phyloP scores from a whole-genome alignment of 192 early-diverging fungal genomes.

The Backusella psychrophila region DNA sequence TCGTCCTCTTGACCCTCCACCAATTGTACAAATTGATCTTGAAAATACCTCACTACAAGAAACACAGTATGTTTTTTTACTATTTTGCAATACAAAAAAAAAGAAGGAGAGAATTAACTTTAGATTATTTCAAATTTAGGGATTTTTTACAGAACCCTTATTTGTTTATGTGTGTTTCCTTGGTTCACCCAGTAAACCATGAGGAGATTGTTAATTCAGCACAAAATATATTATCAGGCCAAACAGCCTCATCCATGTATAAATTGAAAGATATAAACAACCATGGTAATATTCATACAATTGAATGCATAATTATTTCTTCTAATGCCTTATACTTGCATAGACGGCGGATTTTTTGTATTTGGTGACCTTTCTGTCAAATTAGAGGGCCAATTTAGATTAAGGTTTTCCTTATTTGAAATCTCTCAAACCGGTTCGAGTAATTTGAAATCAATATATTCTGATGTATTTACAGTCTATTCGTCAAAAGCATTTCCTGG shows the following conservation, averaged over 20 bases:
- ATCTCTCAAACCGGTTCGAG: conserved; percentile 54
- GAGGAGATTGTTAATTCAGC: conserved; percentile 69
- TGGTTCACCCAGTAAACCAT: conserved; percentile 72
- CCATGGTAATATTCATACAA: conserved; percentile 29
- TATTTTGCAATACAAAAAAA: background rate
- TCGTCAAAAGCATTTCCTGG: conserved; percentile 89
- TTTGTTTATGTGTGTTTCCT: conserved; percentile 93
- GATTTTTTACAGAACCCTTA: conserved; percentile 74
- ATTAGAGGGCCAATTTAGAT: conserved; percentile 74
- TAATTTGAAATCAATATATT: conserved; percentile 58
- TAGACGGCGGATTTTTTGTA: conserved; percentile 89
- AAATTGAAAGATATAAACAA: conserved; percentile 82
- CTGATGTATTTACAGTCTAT: conserved; percentile 75
- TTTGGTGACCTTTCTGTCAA: conserved; percentile 91
- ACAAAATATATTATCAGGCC: conserved; percentile 81
- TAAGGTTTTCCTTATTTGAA: conserved; percentile 88
- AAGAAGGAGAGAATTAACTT: background rate
- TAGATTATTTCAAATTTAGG: conserved; percentile 7
- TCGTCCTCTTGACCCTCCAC: conserved; percentile 28
- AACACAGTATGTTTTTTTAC: conserved; percentile 13
- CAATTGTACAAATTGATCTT: conserved; percentile 27
- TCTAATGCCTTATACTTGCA: background rate
- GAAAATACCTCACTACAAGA: conserved; percentile 8
- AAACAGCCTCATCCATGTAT: conserved; percentile 87
- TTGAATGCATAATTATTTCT: background rate